Evolutionary conservation across 129 eudicot species (phyloP).

Genomic region (Artemisia tridentata): DNA sequence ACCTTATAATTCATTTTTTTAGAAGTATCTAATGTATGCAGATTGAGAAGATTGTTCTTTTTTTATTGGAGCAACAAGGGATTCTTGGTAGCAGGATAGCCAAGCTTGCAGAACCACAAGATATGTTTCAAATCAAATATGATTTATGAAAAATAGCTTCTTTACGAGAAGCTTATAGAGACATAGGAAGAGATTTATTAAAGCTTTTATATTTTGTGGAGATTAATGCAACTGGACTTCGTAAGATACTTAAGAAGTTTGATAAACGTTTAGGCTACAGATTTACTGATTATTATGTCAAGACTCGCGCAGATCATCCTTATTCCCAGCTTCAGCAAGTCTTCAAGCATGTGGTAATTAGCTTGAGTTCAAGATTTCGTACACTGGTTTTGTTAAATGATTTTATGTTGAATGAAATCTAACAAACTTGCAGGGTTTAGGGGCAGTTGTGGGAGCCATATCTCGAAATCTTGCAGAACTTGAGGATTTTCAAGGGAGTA

Average conservation of each 20-base stretch:
- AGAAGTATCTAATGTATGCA: slow-evolving; percentile 23
- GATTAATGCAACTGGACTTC: slow-evolving; percentile 82
- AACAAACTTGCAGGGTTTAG: slow-evolving; percentile 66
- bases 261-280: slow-evolving; percentile 84
- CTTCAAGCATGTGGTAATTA: slow-evolving; percentile 87
- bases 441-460: slow-evolving; percentile 93
- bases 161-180: slow-evolving; percentile 76
- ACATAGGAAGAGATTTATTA: slow-evolving; percentile 73
- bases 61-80: slow-evolving; percentile 94
- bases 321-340: slow-evolving; percentile 97
- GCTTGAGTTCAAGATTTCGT: slow-evolving; percentile 3
- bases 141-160: slow-evolving; percentile 62
- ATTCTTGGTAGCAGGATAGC: slow-evolving; percentile 66
- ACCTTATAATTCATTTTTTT: background rate
- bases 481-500: slow-evolving; percentile 90
- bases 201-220: slow-evolving; percentile 82
- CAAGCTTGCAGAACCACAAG: slow-evolving; percentile 59
- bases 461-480: slow-evolving; percentile 88
- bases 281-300: slow-evolving; percentile 88
- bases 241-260: slow-evolving; percentile 95
- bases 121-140: slow-evolving; percentile 48
- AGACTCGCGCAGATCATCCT: slow-evolving; percentile 95
- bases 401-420: slow-evolving; percentile 2
- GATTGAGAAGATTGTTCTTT: slow-evolving; percentile 91
- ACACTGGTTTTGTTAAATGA: background rate